Percentiles rank a stretch among this genome's conserved stretches.
These are phyloP conservation scores for Solanum etuberosum DNA, from an alignment of 257 asterid species.

Conservation along the genomic window DNA sequence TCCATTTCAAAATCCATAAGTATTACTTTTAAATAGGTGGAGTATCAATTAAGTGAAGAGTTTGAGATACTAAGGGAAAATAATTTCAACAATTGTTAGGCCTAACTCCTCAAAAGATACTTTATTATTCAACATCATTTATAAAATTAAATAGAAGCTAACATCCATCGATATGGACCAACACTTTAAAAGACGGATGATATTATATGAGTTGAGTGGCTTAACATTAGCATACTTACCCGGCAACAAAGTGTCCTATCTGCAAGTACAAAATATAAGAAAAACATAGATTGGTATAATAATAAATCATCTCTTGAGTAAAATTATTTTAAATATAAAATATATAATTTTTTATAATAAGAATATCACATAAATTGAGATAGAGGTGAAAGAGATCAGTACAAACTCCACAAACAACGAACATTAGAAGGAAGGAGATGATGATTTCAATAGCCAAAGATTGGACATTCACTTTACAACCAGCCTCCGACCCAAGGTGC, in stretches of 20 bases:
- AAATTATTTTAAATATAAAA: background rate
- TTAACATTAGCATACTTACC: constrained; percentile 18
- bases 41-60: background rate
- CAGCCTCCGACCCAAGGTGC: too few species aligned
- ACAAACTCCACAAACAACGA: constrained; percentile 38
- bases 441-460: constrained; percentile 56
- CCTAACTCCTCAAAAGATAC: background rate
- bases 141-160: background rate
- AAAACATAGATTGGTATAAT: background rate
- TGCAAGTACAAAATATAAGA: background rate
- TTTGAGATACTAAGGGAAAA: background rate
- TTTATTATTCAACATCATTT: too few species aligned
- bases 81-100: background rate
- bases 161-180: background rate
- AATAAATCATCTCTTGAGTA: background rate
- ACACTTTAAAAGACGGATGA: background rate
- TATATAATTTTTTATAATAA: background rate
- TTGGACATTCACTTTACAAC: constrained; percentile 27
- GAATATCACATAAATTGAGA: background rate
- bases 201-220: background rate
- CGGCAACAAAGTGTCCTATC: constrained; percentile 58
- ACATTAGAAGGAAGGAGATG: constrained; percentile 67
- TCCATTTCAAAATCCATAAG: too few species aligned
- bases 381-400: constrained; percentile 19
- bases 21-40: background rate